Evolutionary conservation across 75 land plant genomes (phyloP).

Genomic region (Pinus tabuliformis): DNA sequence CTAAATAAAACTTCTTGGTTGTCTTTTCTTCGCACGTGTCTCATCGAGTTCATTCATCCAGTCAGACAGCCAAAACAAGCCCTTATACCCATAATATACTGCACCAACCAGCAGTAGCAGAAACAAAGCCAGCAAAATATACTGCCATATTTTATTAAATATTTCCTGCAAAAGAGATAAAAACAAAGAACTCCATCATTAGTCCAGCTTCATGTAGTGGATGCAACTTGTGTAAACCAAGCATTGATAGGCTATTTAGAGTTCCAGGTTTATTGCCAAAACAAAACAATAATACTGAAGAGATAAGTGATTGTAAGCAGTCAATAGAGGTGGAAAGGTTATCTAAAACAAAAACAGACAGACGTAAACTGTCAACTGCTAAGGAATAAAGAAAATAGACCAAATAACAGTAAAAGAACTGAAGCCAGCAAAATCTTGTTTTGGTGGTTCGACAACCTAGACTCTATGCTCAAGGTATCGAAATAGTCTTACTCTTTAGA

Average conservation of each 20-base stretch:
- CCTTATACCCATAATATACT: slow-evolving; percentile 59
- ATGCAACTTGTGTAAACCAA: background rate
- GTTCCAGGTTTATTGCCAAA: background rate
- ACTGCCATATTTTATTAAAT: slow-evolving; percentile 18
- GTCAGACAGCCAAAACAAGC: slow-evolving; percentile 66
- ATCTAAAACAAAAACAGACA: too few relatives aligned
- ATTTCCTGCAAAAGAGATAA: slow-evolving; percentile 42
- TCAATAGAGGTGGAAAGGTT: background rate
- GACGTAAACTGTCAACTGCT: too few relatives aligned
- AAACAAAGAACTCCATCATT: background rate
- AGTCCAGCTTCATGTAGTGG: background rate
- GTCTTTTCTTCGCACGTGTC: slow-evolving; percentile 26
- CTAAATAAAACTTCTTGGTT: too few relatives aligned
- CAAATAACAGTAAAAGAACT: too few relatives aligned
- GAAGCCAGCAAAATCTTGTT: background rate
- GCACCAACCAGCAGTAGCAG: slow-evolving; percentile 23
- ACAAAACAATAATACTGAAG: background rate
- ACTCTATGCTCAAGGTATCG: background rate
- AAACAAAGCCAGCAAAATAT: slow-evolving; percentile 26
- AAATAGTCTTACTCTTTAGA: background rate
- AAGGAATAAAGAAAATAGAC: too few relatives aligned
- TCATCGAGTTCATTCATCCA: slow-evolving; percentile 86
- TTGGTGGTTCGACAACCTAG: background rate
- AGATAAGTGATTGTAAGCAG: background rate
- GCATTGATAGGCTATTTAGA: background rate